Percentiles rank a stretch among this genome's conserved stretches.
Conservation (phyloP, 495 filamentous ascomycete species). For the Symbiotaphrina buchneri region DNA sequence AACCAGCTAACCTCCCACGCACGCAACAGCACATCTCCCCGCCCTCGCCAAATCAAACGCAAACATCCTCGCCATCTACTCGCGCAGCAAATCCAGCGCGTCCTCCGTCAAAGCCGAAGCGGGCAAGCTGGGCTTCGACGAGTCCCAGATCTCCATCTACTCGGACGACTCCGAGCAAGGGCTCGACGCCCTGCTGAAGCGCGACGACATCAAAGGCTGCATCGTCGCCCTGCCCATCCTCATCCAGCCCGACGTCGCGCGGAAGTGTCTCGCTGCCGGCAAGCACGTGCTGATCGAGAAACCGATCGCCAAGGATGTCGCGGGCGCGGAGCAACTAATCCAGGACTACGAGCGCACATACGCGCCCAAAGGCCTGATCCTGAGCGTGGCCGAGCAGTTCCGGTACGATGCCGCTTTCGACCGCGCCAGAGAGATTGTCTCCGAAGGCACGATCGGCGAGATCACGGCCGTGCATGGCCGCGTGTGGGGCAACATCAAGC, state of each 20-base stretch:
- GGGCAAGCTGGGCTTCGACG: too few species aligned
- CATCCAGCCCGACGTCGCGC: slow-evolving; percentile 31
- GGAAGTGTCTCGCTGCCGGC: slow-evolving; percentile 36
- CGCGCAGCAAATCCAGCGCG: too few species aligned
- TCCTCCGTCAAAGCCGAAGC: too few species aligned
- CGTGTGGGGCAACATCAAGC: slow-evolving; percentile 27
- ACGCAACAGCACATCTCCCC: too few species aligned
- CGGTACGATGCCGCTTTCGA: slow-evolving; percentile 36
- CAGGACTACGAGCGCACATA: slow-evolving; percentile 32
- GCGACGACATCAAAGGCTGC: too few species aligned
- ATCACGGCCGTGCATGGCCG: slow-evolving; percentile 39
- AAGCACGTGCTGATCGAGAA: slow-evolving; percentile 78
- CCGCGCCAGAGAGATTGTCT: slow-evolving; percentile 32
- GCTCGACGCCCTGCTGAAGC: too few species aligned
- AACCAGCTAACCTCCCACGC: too few species aligned
- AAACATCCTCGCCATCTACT: too few species aligned
- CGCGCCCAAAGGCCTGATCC: slow-evolving; percentile 22
- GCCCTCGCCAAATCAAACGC: too few species aligned
- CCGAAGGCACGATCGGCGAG: slow-evolving; percentile 33
- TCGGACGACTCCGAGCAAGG: too few species aligned
- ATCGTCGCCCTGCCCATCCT: slow-evolving; percentile 40
- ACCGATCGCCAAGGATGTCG: slow-evolving; percentile 50
- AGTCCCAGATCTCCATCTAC: too few species aligned
- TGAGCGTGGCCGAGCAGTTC: slow-evolving; percentile 58
- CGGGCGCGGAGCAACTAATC: slow-evolving; percentile 35